Percentiles rank a stretch among this genome's conserved stretches.
Conservation (phyloP, 495 filamentous ascomycete species). For the Thermothielavioides terrestris region DNA sequence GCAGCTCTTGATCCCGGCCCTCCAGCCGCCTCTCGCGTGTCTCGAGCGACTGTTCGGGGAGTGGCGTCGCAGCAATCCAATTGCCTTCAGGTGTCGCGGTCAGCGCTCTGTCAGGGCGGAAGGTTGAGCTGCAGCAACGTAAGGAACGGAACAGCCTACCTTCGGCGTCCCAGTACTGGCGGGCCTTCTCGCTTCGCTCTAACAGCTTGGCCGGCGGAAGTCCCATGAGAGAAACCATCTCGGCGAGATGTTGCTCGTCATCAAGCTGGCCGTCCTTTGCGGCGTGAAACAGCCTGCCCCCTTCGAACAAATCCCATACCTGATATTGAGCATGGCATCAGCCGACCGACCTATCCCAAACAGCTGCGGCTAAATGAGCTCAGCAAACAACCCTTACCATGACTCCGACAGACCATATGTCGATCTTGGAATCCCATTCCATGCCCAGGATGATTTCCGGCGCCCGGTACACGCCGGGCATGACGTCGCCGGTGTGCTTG, state of each 20-base stretch:
- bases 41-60: not conserved
- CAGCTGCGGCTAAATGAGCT: too few relatives aligned
- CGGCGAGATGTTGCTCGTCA: not conserved
- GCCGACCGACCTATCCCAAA: too few relatives aligned
- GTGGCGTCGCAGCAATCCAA: not conserved
- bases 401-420: not conserved
- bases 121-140: not conserved
- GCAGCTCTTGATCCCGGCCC: not conserved
- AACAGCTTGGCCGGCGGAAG: not conserved
- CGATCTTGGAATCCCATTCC: not conserved
- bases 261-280: not conserved
- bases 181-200: not conserved
- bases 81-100: not conserved
- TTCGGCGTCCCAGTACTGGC: not conserved
- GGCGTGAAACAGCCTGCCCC: not conserved
- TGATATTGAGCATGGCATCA: too few relatives aligned
- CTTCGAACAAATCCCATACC: not conserved
- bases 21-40: not conserved
- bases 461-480: not conserved
- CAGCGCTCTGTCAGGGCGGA: not conserved
- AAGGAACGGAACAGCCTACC: not conserved
- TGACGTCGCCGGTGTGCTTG: not conserved
- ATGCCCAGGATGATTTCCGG: not conserved
- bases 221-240: not conserved
- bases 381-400: not conserved